phyloP scores from a whole-genome alignment of 2,329 filamentous ascomycete genomes.

The Penicillium sp. region DNA sequence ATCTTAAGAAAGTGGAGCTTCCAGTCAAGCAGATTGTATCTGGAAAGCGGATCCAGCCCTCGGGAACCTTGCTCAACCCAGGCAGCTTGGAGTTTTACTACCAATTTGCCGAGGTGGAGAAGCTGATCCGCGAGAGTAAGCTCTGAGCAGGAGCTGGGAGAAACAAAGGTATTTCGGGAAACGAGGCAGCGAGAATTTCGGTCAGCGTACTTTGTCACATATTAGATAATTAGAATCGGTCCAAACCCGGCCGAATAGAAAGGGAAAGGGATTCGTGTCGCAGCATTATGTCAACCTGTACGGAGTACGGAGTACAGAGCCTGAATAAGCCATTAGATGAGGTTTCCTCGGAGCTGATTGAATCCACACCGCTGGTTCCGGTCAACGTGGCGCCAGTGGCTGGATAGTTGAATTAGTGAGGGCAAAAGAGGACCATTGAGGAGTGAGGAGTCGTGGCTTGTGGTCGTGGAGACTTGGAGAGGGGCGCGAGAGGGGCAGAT shows the following conservation, averaged over 20 bases:
- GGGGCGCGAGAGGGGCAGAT: slow-evolving; percentile 12
- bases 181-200: background rate
- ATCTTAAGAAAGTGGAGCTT: slow-evolving; percentile 83
- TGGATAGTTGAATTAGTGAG: background rate
- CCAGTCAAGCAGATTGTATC: slow-evolving; percentile 85
- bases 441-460: background rate
- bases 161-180: background rate
- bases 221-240: background rate
- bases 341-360: background rate
- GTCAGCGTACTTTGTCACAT: background rate
- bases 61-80: slow-evolving; percentile 78
- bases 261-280: background rate
- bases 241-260: background rate
- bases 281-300: background rate
- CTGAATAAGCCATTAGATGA: background rate
- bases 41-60: slow-evolving; percentile 73
- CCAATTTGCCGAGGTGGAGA: slow-evolving; percentile 74
- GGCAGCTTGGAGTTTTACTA: slow-evolving; percentile 78
- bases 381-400: slow-evolving; percentile 15
- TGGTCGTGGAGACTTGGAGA: background rate
- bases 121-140: slow-evolving; percentile 42
- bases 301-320: background rate
- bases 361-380: slow-evolving; percentile 12
- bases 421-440: background rate
- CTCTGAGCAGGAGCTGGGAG: slow-evolving; percentile 15